Conservation (phyloP, 2,329 filamentous ascomycete genomes). For the Aspergillus hortae region DNA sequence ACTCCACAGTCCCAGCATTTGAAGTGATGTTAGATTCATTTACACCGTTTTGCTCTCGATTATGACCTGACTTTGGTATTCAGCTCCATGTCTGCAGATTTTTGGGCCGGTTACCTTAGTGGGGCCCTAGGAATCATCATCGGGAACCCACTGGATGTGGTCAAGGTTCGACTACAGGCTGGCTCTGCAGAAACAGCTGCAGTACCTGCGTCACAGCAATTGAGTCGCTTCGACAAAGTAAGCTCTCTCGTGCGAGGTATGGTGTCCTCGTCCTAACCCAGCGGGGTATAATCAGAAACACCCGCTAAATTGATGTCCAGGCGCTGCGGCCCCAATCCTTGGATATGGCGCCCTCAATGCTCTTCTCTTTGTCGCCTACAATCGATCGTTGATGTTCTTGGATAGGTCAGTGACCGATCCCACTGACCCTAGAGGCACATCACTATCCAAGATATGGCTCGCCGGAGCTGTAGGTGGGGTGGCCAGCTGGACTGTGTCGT, state of each 20-base stretch:
- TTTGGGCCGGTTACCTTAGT: constrained; percentile 89
- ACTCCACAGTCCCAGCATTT: neutral
- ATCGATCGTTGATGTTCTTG: constrained; percentile 69
- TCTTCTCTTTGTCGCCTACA: constrained; percentile 85
- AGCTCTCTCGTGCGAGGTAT: constrained; percentile 39
- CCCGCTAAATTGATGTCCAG: constrained; percentile 37
- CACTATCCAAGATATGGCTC: constrained; percentile 67
- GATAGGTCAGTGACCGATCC: constrained; percentile 41
- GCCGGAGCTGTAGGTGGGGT: constrained; percentile 80
- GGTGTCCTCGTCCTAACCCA: constrained; percentile 3
- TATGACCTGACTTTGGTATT: neutral
- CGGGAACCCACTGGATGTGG: constrained; percentile 77
- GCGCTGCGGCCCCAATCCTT: constrained; percentile 78
- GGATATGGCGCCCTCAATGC: constrained; percentile 91
- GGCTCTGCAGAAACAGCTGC: constrained; percentile 31
- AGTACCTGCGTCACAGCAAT: constrained; percentile 18
- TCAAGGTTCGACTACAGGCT: constrained; percentile 80
- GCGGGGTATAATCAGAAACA: neutral
- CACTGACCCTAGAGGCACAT: constrained; percentile 42
- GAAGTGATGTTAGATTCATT: neutral
- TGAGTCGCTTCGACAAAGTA: constrained; percentile 32
- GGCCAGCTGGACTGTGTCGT: constrained; percentile 79
- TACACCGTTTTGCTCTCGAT: neutral
- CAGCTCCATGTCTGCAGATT: constrained; percentile 72
- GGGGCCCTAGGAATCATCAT: constrained; percentile 83